Evolutionary conservation across 2,329 filamentous ascomycete species (phyloP).

Genomic region (Peltaster fructicola): DNA sequence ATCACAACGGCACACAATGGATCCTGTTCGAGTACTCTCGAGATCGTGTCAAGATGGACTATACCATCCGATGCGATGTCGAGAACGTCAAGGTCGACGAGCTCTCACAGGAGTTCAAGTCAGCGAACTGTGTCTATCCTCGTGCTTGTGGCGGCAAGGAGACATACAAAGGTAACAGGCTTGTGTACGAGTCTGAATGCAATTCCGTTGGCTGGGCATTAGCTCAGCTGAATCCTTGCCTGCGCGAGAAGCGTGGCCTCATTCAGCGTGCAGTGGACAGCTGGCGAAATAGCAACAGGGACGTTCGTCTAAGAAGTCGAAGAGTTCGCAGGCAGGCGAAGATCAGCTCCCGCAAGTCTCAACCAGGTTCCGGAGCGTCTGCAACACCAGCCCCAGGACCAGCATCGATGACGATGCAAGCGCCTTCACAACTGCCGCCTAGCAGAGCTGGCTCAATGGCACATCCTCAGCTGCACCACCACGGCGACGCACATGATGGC

Average conservation of each 20-base stretch:
- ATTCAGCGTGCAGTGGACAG: slow-evolving; percentile 96
- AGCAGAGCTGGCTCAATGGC: no score
- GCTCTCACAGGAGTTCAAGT: slow-evolving; percentile 77
- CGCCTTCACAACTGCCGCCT: no score
- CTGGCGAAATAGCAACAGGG: slow-evolving; percentile 98
- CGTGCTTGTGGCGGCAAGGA: slow-evolving; percentile 89
- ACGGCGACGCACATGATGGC: slow-evolving; percentile 48
- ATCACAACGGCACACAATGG: slow-evolving; percentile 95
- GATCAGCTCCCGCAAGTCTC: slow-evolving; percentile 53
- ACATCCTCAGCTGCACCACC: slow-evolving; percentile 49
- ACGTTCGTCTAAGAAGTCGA: slow-evolving; percentile 75
- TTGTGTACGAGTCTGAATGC: slow-evolving; percentile 96
- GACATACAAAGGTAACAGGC: slow-evolving; percentile 84
- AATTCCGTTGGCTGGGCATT: slow-evolving; percentile 99
- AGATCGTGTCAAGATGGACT: slow-evolving; percentile 97
- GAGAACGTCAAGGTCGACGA: slow-evolving; percentile 88
- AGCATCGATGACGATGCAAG: no score
- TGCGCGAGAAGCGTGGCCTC: slow-evolving; percentile 82
- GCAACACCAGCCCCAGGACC: no score
- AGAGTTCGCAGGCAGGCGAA: slow-evolving; percentile 91
- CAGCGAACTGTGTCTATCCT: slow-evolving; percentile 95
- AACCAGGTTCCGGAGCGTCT: no score
- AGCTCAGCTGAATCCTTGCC: slow-evolving; percentile 75
- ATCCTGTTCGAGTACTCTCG: slow-evolving; percentile 97
- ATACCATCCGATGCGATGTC: slow-evolving; percentile 94